Evolutionary conservation across 1,284 basidiomycete genomes (phyloP), one percentile per base, ranked within the genome.

Genomic region (Entoloma clypeatum): DNA sequence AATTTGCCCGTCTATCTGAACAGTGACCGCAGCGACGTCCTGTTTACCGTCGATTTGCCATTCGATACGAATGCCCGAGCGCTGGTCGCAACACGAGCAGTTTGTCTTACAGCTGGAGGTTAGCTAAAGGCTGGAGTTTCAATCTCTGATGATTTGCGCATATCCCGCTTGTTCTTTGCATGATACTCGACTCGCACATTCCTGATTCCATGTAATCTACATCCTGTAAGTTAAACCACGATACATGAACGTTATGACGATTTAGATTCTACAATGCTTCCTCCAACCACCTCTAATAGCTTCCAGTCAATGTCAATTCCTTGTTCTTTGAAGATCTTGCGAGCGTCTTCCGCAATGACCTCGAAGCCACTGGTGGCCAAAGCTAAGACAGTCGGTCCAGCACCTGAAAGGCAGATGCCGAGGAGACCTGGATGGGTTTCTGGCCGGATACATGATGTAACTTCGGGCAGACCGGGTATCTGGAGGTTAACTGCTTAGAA

Each of bases 341-440:
- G 73, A 24, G 91, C 92, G 51, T 86, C 86, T 51, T 81, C 76
- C 5, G 89, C 92, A 43, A 96, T 93, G 7, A 68, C 68, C 40
- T 92, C 86, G 54, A 88, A 95, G 28, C 85, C 84, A 33, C 70
- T 68, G 0, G 90, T 95, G 0, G 95, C 94, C n/a, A 99, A 77
- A 0, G 96, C 96, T 42, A 99, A 76, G 52, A 99, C 97, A 2
- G 96, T 98, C 1, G 96, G 96, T 0, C 96, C 96, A 1, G 96
- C 96, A 6, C 96, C 96, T 1, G 94, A 98, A 21, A 99, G 79
- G 61, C 96, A 99, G 50, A 99, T 98, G 5, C 96, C 96, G 13
- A 99, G 74, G 3, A 99, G 71, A 8, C 96, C 96, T 0, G 92
- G 90, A 64, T 99, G 94, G 1, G 87, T 84, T 10, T 74, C 57